Evolutionary conservation across 345 rosid species (phyloP), one percentile per base, ranked within the genome.

Genomic region (Crucihimalaya himalaica): DNA sequence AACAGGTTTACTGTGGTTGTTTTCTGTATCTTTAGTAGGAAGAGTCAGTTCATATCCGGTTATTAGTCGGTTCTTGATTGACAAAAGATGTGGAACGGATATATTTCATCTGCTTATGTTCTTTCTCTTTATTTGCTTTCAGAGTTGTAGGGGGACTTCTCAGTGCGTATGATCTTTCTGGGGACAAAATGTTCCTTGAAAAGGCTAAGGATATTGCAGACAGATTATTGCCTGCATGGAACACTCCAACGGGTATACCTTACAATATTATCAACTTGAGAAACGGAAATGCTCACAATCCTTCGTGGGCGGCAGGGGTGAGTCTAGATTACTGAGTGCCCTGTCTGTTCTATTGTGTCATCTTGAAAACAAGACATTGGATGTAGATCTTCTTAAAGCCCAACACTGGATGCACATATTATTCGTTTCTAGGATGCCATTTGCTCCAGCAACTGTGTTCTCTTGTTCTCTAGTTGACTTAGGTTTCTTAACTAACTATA

Each of bases 81-180:
- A 42, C 56, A 57, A 39, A 59, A 58, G 23, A 50, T 43, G 68
- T 66, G 59, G 56, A 34, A 52, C 9, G 5, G 12, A 52, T 25
- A 16, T 61, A 13, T 67, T 54, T 21, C 64, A 71, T 60, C 31
- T 53, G 46, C 68, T 48, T 20, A 65, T 69, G 25, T 27, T 46
- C 46, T 78, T 42, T 75, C 46, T 23, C 53, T 70, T 73, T 76
- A 5, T 28, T 52, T 39, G 56, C 71, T 70, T 62, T 27, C 80
- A 96, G 99, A 80, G 99, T 96, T 82, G 95, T 96, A 8, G 99
- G 99, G 16, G 98, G 98, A 35, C 97, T 96, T 82, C 97, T 96
- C 61, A 96, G 99, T 78, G 81, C 97, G 1, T 90, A 89, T 76
- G 99, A 96, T 86, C 97, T 96, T 64, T 90, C 98, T 14, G 85